Evolutionary conservation across 345 rosid species (phyloP).

Genomic region (Rhodamnia argentea): DNA sequence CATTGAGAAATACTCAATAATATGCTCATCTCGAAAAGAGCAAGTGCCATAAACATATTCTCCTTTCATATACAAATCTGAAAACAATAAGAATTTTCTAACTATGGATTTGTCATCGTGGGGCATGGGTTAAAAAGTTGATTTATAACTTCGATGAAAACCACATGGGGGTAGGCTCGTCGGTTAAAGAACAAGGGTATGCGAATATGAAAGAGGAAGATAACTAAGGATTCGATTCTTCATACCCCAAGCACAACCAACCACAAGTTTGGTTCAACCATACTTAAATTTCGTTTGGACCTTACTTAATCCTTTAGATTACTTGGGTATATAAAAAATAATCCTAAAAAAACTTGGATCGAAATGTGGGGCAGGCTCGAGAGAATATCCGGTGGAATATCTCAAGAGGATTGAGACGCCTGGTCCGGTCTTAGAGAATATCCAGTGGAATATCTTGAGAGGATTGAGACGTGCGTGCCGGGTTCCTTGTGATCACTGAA

Average conservation of each 20-base stretch:
- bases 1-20: too few species aligned
- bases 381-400: neutral
- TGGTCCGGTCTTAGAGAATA: neutral
- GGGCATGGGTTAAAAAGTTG: neutral
- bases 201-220: neutral
- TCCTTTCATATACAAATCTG: neutral
- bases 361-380: rapidly evolving
- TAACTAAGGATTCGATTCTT: neutral
- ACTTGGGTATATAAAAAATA: neutral
- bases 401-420: too few species aligned
- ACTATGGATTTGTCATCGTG: neutral
- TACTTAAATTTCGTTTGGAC: neutral
- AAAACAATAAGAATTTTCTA: neutral
- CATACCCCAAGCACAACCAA: too few species aligned
- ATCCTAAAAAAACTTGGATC: neutral
- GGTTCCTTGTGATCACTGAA: neutral
- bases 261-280: too few species aligned
- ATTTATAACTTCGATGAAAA: neutral
- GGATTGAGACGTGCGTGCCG: rapidly evolving
- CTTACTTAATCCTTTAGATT: neutral
- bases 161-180: neutral
- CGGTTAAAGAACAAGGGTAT: neutral
- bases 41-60: neutral
- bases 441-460: neutral
- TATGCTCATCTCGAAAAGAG: too few species aligned